Conservation (phyloP, 768 basidiomycete species). For the Tulasnella sp. region DNA sequence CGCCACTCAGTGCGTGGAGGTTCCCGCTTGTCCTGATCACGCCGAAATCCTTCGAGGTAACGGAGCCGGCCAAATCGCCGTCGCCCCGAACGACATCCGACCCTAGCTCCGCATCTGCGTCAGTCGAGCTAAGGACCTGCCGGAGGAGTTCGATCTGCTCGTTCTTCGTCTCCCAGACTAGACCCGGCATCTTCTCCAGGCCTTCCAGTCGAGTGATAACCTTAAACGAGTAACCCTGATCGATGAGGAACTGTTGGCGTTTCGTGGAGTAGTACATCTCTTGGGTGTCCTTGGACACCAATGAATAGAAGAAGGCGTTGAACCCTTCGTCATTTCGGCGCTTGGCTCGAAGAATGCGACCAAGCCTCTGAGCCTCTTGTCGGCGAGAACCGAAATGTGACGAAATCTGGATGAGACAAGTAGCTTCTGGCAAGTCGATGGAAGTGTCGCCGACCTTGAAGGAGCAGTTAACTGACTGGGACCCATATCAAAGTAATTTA, state of each 20-base stretch:
- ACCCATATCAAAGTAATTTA: too few species aligned
- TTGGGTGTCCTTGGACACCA: conserved; percentile 97
- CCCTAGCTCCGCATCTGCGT: conserved; percentile 80
- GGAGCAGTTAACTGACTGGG: too few species aligned
- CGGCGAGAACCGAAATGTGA: conserved; percentile 97
- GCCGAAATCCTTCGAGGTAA: conserved; percentile 28
- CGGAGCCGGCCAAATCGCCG: conserved; percentile 74
- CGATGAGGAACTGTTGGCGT: conserved; percentile 95
- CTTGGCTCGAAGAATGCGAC: conserved; percentile 93
- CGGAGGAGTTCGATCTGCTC: conserved; percentile 97
- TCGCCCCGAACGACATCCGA: conserved; percentile 63
- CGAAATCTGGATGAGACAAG: conserved; percentile 97
- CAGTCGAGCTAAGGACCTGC: conserved; percentile 81
- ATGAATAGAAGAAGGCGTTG: conserved; percentile 98
- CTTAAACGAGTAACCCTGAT: conserved; percentile 99
- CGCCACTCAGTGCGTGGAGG: conserved; percentile 73
- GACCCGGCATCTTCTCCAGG: conserved; percentile 67
- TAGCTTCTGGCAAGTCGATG: conserved; percentile 97
- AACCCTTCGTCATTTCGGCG: conserved; percentile 98
- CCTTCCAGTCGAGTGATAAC: conserved; percentile 98
- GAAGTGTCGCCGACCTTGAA: conserved; percentile 90
- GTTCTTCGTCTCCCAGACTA: conserved; percentile 83
- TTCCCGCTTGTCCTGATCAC: conserved; percentile 74
- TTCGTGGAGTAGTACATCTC: conserved; percentile 99
- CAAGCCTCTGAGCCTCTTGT: conserved; percentile 94